Conservation (phyloP, 2,329 filamentous ascomycete species). For the Cladosporium sp. region DNA sequence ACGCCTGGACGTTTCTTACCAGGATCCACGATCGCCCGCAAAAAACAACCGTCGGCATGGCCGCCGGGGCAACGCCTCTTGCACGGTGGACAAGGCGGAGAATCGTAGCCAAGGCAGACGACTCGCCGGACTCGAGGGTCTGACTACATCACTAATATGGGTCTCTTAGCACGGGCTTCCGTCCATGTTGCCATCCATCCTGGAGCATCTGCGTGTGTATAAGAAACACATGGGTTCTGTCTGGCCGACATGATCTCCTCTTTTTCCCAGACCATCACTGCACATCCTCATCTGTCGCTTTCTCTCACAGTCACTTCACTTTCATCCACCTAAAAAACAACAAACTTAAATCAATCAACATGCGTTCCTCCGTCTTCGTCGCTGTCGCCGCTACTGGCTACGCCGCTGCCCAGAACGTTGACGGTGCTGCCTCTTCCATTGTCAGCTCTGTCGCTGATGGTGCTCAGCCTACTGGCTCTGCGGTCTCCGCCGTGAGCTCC, state of each 20-base stretch:
- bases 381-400: constrained; percentile 9
- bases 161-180: constrained; percentile 4
- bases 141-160: constrained; percentile 11
- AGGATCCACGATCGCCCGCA: neutral
- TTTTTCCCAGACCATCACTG: constrained; percentile 2
- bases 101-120: constrained; percentile 1
- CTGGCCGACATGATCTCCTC: constrained; percentile 1
- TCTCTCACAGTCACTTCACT: neutral
- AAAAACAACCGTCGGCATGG: neutral
- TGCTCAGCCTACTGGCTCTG: too few relatives aligned
- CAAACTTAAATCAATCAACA: constrained; percentile 2
- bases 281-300: neutral
- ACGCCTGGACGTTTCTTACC: too few relatives aligned
- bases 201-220: constrained; percentile 8
- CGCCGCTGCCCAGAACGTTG: constrained; percentile 9
- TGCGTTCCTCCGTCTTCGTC: constrained; percentile 2
- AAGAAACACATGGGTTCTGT: constrained; percentile 3
- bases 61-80: constrained; percentile 5
- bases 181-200: neutral
- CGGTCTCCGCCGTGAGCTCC: constrained; percentile 6
- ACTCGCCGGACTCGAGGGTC: constrained; percentile 1
- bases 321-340: neutral
- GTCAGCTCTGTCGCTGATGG: neutral
- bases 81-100: neutral
- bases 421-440: neutral